Percentiles rank a stretch among this genome's conserved stretches.
Conservation (phyloP, 768 basidiomycete species). For the Lactarius quietus region DNA sequence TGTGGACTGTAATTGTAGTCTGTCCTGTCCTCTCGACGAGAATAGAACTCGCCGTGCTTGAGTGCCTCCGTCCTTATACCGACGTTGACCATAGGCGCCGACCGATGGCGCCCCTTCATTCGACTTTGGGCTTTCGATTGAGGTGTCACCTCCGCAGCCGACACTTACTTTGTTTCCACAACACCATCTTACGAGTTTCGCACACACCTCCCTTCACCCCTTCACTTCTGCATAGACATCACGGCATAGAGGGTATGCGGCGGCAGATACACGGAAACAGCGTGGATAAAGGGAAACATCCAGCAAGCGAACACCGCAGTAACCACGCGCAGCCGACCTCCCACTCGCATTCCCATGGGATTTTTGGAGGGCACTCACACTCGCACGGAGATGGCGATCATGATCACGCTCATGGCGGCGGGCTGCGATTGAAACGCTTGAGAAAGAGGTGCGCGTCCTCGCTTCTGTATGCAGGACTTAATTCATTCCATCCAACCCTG, state of each 20-base stretch:
- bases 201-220: background rate
- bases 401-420: constrained; percentile 16
- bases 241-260: constrained; percentile 2
- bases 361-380: constrained; percentile 25
- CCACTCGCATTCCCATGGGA: constrained; percentile 22
- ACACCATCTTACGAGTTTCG: background rate
- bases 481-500: background rate
- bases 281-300: constrained; percentile 5
- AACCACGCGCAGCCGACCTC: background rate
- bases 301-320: background rate
- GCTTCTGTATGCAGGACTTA: background rate
- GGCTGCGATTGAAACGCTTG: constrained; percentile 23
- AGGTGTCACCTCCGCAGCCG: background rate
- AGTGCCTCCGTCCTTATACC: background rate
- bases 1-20: background rate
- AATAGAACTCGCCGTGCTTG: background rate
- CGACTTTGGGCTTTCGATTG: background rate
- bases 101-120: constrained; percentile 8
- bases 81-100: background rate
- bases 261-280: constrained; percentile 17
- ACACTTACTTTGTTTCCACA: background rate
- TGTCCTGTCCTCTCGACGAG: background rate
- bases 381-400: constrained; percentile 13
- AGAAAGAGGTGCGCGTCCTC: constrained; percentile 20
- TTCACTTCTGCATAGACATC: background rate